Evolutionary conservation across 2,329 filamentous ascomycete species (phyloP).

Genomic region (Colletotrichum sp.): DNA sequence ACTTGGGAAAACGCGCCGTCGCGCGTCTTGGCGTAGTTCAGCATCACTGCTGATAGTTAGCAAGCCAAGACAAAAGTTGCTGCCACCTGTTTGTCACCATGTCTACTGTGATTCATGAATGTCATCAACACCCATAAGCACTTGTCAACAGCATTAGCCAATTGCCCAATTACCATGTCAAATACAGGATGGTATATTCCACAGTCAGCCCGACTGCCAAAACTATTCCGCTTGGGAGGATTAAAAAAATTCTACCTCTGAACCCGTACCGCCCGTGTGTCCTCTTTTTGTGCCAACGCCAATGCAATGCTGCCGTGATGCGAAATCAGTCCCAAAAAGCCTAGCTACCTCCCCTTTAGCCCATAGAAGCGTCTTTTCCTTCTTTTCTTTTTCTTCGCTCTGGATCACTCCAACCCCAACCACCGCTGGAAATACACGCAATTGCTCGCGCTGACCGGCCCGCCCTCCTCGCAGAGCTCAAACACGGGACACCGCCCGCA

Average conservation of each 20-base stretch:
- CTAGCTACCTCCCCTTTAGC: neutral
- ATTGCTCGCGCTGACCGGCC: slow-evolving; percentile 85
- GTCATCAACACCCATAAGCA: accelerated
- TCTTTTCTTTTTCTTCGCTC: neutral
- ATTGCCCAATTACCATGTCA: neutral
- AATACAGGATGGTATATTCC: slow-evolving; percentile 1
- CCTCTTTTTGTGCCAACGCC: slow-evolving; percentile 16
- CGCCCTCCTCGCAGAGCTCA: slow-evolving; percentile 88
- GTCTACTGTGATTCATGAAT: neutral
- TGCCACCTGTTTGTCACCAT: neutral
- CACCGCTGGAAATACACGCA: slow-evolving; percentile 93
- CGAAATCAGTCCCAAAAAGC: neutral
- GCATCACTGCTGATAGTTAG: neutral
- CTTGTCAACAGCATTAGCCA: accelerated
- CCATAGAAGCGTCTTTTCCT: neutral
- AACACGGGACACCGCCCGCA: slow-evolving; percentile 95
- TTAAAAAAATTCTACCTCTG: neutral
- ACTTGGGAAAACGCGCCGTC: slow-evolving; percentile 5
- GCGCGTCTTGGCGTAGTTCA: neutral
- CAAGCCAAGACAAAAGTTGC: slow-evolving; percentile 20
- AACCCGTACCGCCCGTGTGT: slow-evolving; percentile 3
- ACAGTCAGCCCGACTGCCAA: neutral
- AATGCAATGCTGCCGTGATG: slow-evolving; percentile 20
- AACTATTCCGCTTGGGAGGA: neutral
- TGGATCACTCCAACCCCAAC: slow-evolving; percentile 59